phyloP scores from a whole-genome alignment of 23 red algal genomes.

The Pyropia yezoensis region DNA sequence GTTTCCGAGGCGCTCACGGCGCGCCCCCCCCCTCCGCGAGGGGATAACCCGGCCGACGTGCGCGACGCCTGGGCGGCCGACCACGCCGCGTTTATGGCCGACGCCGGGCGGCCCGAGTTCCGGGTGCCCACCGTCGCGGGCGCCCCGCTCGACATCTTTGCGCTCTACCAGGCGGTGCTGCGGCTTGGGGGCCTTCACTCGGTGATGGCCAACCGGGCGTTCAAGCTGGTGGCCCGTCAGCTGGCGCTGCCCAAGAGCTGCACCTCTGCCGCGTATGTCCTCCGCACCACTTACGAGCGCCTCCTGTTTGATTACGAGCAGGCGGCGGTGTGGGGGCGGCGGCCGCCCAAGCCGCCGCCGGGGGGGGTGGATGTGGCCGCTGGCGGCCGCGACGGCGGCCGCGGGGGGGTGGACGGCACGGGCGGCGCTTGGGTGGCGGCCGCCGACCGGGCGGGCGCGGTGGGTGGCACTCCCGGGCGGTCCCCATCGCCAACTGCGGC shows the following conservation, averaged over 20 bases:
- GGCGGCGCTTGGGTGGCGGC: conserved; percentile 30
- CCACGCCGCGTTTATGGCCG: conserved; percentile 18
- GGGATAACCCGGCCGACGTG: conserved; percentile 5
- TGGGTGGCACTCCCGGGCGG: too few relatives aligned
- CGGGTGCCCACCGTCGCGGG: conserved; percentile 66
- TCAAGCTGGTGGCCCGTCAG: conserved; percentile 71
- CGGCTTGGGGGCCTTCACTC: conserved; percentile 73
- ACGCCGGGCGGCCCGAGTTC: conserved; percentile 29
- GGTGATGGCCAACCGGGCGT: conserved; percentile 72
- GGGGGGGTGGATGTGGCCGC: conserved; percentile 16
- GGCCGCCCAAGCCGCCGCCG: conserved; percentile 13
- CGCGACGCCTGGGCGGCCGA: conserved; percentile 40
- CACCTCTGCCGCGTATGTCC: conserved; percentile 82
- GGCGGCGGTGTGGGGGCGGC: conserved; percentile 40
- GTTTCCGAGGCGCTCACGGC: too few relatives aligned
- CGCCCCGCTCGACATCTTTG: conserved; percentile 59
- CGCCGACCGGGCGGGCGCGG: conserved; percentile 6
- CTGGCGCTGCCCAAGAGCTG: conserved; percentile 72
- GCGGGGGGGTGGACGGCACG: conserved; percentile 11
- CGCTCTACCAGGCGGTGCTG: conserved; percentile 51
- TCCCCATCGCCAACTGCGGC: too few relatives aligned
- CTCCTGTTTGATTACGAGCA: conserved; percentile 88
- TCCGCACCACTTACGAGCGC: conserved; percentile 77
- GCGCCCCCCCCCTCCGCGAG: too few relatives aligned
- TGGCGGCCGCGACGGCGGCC: conserved; percentile 25